These are phyloP conservation scores for Saccharomycopsis schoenii DNA, from an alignment of 805 yeast species.

Conservation along the genomic window DNA sequence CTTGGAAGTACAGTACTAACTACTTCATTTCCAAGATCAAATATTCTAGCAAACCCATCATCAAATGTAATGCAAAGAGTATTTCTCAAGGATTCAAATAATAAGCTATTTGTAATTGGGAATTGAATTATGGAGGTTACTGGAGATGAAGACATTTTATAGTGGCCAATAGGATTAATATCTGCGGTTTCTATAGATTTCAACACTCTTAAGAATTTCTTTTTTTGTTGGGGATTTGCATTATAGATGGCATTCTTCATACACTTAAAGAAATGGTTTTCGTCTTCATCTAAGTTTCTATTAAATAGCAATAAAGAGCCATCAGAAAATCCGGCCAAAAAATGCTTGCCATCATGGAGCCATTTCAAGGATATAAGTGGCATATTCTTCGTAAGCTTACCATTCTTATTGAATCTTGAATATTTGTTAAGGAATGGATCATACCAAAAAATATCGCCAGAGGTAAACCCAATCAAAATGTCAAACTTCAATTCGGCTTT, in stretches of 20 bases:
- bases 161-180: constrained; percentile 44
- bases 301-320: constrained; percentile 49
- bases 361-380: constrained; percentile 39
- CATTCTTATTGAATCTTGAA: constrained; percentile 41
- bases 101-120: background rate
- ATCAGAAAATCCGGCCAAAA: constrained; percentile 52
- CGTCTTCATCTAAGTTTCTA: constrained; percentile 39
- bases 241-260: constrained; percentile 10
- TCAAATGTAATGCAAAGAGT: constrained; percentile 46
- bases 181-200: constrained; percentile 2
- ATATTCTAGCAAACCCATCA: constrained; percentile 53
- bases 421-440: constrained; percentile 42
- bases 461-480: constrained; percentile 49
- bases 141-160: constrained; percentile 50
- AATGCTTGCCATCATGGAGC: constrained; percentile 37
- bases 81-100: constrained; percentile 21
- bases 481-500: constrained; percentile 34
- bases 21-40: constrained; percentile 38
- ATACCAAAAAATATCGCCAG: constrained; percentile 58
- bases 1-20: constrained; percentile 48
- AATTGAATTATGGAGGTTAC: constrained; percentile 35
- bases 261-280: constrained; percentile 20
- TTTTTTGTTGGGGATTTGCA: constrained; percentile 28
- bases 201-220: constrained; percentile 17
- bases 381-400: constrained; percentile 29